Evolutionary conservation across 495 filamentous ascomycete species (phyloP), one percentile per base, ranked within the genome.

Genomic region (Aspergillus funiculosus): DNA sequence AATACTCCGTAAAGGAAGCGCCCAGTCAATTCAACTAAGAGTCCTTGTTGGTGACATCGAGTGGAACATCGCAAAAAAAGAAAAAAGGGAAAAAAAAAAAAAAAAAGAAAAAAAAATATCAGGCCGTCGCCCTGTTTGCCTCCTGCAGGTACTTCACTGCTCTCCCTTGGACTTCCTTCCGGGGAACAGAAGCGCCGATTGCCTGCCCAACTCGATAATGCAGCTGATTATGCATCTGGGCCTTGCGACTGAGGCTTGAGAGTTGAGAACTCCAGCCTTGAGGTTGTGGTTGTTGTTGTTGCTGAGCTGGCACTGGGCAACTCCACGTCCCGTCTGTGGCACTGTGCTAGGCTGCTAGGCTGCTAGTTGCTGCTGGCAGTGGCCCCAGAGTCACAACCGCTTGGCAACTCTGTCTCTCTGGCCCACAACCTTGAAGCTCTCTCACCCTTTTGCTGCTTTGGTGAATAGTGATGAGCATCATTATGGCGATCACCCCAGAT

Each of bases 401-500:
- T n/a, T n/a, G n/a, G n/a, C n/a, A n/a, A n/a, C n/a, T n/a, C n/a
- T n/a, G n/a, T n/a, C n/a, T n/a, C n/a, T n/a, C n/a, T 13, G 46
- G 19, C 46, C 46, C 46, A 48, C 37, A 34, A 8, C 8, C 21
- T 11, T 39, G 37, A 22, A 17, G 19, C n/a, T 34, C n/a, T n/a
- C n/a, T n/a, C n/a, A n/a, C n/a, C 29, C 44, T n/a, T 47, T 43
- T 44, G 26, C 39, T 48, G 46, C 29, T 48, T 48, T 29, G 39
- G 44, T 48, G 19, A 27, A 48, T n/a, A n/a, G n/a, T 13, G 39
- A 38, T 48, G 28, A 27, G 34, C 44, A 36, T 24, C 28, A 45
- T 45, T 24, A 34, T 39, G 44, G 44, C 44, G 50, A 48, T 53
- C 50, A 44, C 32, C 39, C 39, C 44, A 44, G 32, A 52, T 11